Conservation (phyloP, 2,329 filamentous ascomycete species). For the Cercospora berteroae region DNA sequence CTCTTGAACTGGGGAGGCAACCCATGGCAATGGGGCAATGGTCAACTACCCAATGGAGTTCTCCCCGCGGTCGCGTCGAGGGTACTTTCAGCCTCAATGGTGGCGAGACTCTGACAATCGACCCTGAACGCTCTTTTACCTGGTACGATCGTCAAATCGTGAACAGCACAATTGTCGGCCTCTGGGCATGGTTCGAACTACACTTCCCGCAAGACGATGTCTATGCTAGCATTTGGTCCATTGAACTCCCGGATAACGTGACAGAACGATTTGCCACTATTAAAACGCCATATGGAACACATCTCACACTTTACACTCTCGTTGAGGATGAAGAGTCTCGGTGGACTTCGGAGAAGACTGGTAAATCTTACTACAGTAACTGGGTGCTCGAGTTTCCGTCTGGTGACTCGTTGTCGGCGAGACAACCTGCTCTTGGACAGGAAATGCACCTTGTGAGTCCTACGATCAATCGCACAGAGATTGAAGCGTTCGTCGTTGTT, state of each 20-base stretch:
- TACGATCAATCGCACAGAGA: neutral
- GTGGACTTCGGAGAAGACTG: neutral
- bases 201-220: neutral
- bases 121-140: neutral
- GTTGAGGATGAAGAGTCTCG: neutral
- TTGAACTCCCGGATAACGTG: neutral
- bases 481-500: neutral
- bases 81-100: neutral
- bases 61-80: neutral
- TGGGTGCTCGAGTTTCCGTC: neutral
- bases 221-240: neutral
- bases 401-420: neutral
- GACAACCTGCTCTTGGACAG: neutral
- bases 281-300: neutral
- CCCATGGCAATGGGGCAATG: neutral
- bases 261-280: neutral
- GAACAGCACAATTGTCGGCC: neutral
- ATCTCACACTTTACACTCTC: neutral
- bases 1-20: neutral
- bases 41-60: neutral
- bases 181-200: neutral
- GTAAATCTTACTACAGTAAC: neutral
- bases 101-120: neutral
- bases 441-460: neutral
- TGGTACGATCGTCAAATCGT: neutral